Evolutionary conservation across 169 alveolate genomes (phyloP), one percentile per base, ranked within the genome.

Genomic region (Eimeria praecox): DNA sequence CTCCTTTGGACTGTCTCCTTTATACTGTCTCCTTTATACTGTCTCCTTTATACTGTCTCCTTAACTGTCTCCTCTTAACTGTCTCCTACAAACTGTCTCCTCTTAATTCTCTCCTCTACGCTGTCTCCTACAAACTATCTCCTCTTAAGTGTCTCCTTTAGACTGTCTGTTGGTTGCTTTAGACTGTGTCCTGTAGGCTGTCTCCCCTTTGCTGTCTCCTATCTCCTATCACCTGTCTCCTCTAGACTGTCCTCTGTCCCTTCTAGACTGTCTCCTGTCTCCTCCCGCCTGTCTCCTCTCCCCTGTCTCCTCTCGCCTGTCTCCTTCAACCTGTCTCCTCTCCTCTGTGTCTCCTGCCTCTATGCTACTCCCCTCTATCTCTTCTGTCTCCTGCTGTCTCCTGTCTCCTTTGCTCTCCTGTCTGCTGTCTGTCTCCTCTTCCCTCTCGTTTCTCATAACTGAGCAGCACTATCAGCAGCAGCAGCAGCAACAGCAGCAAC

Each of bases 401-500:
- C n/a, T n/a, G n/a, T n/a, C n/a, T n/a, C n/a, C n/a, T n/a, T n/a
- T n/a, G n/a, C n/a, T n/a, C n/a, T n/a, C n/a, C n/a, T n/a, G n/a
- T n/a, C n/a, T n/a, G n/a, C n/a, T n/a, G n/a, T n/a, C n/a, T n/a
- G n/a, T 35, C 6, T 33, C 52, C 86, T 75, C 10, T 6, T 24
- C 14, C 24, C 38, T 22, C 38, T 22, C 18, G 6, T 18, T 22
- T 66, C 78, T 66, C 5, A 40, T 35, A 59, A 38, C 87, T 35
- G 62, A n/a, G n/a, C 87, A 18, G 5, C 33, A 9, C 33, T 9
- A 3, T 4, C 80, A 20, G 30, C 80, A 69, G 44, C 80, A 69
- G 44, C 44, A 69, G 80, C 80, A 69, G 80, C 80, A 69, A 42
- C 80, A 18, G 35, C 75, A 64, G 75, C 75, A 64, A 27, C 75